A percentile compares a stretch with the other conserved stretches of the same genome.
Conservation (phyloP, 768 basidiomycete genomes). For the Tricholoma sp. region DNA sequence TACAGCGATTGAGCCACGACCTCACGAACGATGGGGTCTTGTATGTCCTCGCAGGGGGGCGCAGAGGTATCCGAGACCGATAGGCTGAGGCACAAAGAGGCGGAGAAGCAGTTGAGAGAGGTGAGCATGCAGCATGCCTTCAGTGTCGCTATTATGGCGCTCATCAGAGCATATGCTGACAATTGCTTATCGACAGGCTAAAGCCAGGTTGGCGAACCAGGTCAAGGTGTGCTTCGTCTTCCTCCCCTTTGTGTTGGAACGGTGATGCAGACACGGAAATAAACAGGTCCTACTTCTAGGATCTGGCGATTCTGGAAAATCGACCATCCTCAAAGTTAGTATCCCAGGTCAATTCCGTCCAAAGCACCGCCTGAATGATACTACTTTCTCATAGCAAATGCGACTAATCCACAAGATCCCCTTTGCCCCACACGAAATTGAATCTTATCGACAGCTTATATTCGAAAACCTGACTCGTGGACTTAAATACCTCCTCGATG, state of each 20-base stretch:
- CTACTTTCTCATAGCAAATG: constrained; percentile 69
- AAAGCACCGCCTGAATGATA: not conserved
- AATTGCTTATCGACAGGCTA: constrained; percentile 48
- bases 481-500: constrained; percentile 74
- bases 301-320: constrained; percentile 92
- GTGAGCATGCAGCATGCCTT: constrained; percentile 35
- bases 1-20: not conserved
- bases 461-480: constrained; percentile 91
- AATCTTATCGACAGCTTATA: constrained; percentile 85
- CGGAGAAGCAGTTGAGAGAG: constrained; percentile 75
- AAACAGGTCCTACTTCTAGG: constrained; percentile 79
- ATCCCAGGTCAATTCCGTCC: not conserved
- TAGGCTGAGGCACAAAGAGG: constrained; percentile 57
- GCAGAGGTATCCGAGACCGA: constrained; percentile 67
- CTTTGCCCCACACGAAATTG: constrained; percentile 78
- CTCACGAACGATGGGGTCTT: constrained; percentile 61
- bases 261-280: not conserved
- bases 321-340: constrained; percentile 79
- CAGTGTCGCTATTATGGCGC: not conserved
- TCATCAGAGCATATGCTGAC: constrained; percentile 1
- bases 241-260: not conserved
- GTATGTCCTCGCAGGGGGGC: constrained; percentile 57
- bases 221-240: constrained; percentile 55
- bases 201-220: constrained; percentile 61
- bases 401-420: constrained; percentile 86